Evolutionary conservation across 306 rosid species (phyloP).

Genomic region (Castanopsis chinensis): DNA sequence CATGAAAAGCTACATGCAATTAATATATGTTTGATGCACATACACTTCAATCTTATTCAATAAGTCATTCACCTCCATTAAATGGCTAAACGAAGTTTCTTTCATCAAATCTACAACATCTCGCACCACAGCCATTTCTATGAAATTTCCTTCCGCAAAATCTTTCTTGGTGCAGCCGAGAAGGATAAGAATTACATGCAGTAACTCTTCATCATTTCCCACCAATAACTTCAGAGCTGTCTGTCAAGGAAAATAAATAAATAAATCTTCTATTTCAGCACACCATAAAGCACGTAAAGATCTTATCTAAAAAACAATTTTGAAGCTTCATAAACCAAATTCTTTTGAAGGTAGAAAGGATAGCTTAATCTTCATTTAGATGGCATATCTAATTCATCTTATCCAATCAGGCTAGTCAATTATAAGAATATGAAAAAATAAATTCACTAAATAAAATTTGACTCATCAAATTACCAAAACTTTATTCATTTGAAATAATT

Average conservation of each 20-base stretch:
- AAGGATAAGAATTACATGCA: conserved; percentile 59
- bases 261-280: conserved; percentile 8
- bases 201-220: conserved; percentile 65
- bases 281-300: conserved; percentile 1
- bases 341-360: background rate
- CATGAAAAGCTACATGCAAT: background rate
- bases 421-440: background rate
- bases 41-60: background rate
- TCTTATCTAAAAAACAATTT: background rate
- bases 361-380: background rate
- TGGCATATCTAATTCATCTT: background rate
- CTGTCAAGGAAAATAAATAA: conserved; percentile 43
- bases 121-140: conserved; percentile 30
- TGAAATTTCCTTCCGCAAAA: conserved; percentile 39
- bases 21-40: conserved; percentile 6
- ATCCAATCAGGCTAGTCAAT: background rate
- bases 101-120: conserved; percentile 51
- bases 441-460: background rate
- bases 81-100: conserved; percentile 78
- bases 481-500: background rate
- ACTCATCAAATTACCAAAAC: background rate
- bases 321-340: background rate
- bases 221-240: conserved; percentile 68
- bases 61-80: conserved; percentile 76
- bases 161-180: conserved; percentile 63